Base-by-base conservation (phyloP, 1,139 yeast genomes). In the Petasospora fabianii region DNA sequence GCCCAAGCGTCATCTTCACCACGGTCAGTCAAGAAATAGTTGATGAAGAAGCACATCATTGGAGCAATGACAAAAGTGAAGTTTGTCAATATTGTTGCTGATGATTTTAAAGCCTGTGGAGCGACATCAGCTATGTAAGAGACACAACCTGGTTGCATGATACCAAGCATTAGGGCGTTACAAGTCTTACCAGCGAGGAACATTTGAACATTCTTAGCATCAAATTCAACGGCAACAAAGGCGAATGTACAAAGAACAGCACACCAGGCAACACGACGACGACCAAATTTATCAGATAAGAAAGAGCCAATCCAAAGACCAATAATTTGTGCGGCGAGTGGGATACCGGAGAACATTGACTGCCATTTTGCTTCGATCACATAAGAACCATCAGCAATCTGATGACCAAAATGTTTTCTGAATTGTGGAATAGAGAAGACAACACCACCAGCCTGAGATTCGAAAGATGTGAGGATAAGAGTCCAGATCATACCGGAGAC, bases 261-360 rank as follows among this genome's bases (percentile, higher is more conserved):
- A 35, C 72, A 58, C 48, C n/a, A n/a, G 22, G 10, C 10, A 8
- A 26, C 16, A 13, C 28, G n/a, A 13, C 28, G n/a, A 13, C 28
- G n/a, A 26, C 84, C 84, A 37, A 73, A 42, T 43, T 66, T 63
- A 56, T 79, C 84, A 38, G 78, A 66, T 14, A 75, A 48, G 34
- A 69, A 60, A 39, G 81, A 77, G 37, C 81, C 28, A 26, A n/a
- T 16, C 8, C n/a, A 8, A n/a, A 26, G 13, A 5, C 10, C 15
- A 5, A 26, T 6, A 8, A 16, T 6, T 5, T 5, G n/a, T 11
- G 54, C 40, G 6, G 56, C 65, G 6, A 47, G 34, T 15, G 67
- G 64, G n/a, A 47, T 64, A 31, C 61, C 64, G 30, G 53, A 44
- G 27, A 63, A 42, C 17, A 61, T 62, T 27, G 64, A 56, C 45